Percentiles rank a stretch among this genome's conserved stretches.
Evolutionary conservation across 2,329 filamentous ascomycete species (phyloP).

Genomic region (Metarhizium brunneum): DNA sequence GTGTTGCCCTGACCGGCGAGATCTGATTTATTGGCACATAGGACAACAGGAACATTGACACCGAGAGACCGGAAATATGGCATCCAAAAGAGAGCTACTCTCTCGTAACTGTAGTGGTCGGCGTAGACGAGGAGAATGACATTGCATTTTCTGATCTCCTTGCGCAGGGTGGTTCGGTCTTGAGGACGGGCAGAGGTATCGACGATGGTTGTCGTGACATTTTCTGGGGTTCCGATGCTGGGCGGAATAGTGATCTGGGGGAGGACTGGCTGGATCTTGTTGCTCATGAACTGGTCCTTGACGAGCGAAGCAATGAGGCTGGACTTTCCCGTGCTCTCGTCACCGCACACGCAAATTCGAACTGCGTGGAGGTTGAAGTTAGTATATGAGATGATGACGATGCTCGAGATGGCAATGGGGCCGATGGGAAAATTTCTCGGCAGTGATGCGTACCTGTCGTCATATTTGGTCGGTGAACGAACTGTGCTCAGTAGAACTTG

Average conservation of each 20-base stretch:
- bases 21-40: slow-evolving; percentile 98
- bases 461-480: slow-evolving; percentile 12
- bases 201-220: slow-evolving; percentile 94
- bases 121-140: slow-evolving; percentile 95
- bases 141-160: slow-evolving; percentile 93
- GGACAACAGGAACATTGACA: slow-evolving; percentile 95
- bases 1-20: slow-evolving; percentile 65
- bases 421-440: neutral
- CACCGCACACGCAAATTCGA: slow-evolving; percentile 91
- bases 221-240: slow-evolving; percentile 85
- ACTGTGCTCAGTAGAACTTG: neutral
- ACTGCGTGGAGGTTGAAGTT: slow-evolving; percentile 34
- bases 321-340: slow-evolving; percentile 91
- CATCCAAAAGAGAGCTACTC: slow-evolving; percentile 96
- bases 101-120: slow-evolving; percentile 97
- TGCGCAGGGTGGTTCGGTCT: slow-evolving; percentile 79
- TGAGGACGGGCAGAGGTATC: slow-evolving; percentile 94
- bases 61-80: slow-evolving; percentile 94
- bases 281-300: slow-evolving; percentile 92
- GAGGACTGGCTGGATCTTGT: slow-evolving; percentile 89
- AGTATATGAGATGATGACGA: slow-evolving; percentile 1
- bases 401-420: neutral
- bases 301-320: slow-evolving; percentile 91
- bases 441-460: slow-evolving; percentile 14
- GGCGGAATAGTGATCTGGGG: slow-evolving; percentile 93